Base-by-base conservation (phyloP, 345 rosid genomes). In the Brassica nigra region DNA sequence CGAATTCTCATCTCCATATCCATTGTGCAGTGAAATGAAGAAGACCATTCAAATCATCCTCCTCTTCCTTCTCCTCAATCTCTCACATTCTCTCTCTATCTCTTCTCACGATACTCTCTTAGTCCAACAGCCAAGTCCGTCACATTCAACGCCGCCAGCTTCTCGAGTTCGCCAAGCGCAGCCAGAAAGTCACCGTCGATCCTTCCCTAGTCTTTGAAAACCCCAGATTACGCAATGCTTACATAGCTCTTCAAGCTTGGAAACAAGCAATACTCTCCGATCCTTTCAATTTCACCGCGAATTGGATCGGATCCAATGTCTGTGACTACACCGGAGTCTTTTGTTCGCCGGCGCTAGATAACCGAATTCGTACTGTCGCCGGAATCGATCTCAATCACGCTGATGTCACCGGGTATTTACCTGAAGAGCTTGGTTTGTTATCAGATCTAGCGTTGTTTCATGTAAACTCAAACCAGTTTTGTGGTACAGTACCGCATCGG, bases 371-470 rank as follows among this genome's bases (percentile, higher is more conserved):
- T 11, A 90, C 92, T 3, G 91, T 92, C 47, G 91, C 93, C 58
- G 97, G 97, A 70, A 82, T 92, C 81, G 91, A 92, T 83, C 91
- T 92, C 20, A 92, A 92, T 87, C 95, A 90, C 36, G 95, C 86
- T 3, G 95, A 92, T 76, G 88, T 90, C 27, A 93, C 95, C 1
- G 95, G 93, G 1, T 90, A 92, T 82, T 82, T 92, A 76, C 93
- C 95, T 12, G 91, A 90, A 76, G 95, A 92, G 85, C 88, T 92
- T 3, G 97, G 97, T 5, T 81, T 92, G 70, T 85, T 92, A 39
- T 18, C 79, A 31, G 91, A 90, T 87, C 88, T 92, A 4, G 97
- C 97, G 47, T 83, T 92, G 83, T 89, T 92, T 69, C 97, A 92
- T 83, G 85, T 92, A 68, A 92, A 90, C 78, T 81, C 95, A 15